Base-by-base conservation (phyloP, 139 green algal genomes). In the Chlorella vulgaris region DNA sequence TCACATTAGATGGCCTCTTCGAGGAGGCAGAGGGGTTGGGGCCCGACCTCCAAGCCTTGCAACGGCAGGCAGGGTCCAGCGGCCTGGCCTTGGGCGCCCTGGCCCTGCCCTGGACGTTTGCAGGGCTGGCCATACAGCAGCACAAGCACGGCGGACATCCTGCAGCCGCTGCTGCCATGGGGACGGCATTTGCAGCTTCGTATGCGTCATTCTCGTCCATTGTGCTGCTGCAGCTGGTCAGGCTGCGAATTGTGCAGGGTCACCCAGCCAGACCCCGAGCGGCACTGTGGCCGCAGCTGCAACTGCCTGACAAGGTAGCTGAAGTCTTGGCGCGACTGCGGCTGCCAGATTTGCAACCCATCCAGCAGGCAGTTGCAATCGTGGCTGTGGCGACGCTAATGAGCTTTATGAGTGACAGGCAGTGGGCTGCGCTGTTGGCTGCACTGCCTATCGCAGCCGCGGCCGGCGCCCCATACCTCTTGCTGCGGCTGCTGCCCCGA, bases 71-170 rank as follows among this genome's bases (percentile, higher is more conserved):
- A 2, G 62, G 10, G 13, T 83, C 78, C 19, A 73, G 22, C 39
- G 78, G 78, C 8, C 67, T 83, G 1, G 63, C 65, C 1, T 6
- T 78, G n/a, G 78, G 78, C 3, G 40, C 65, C 1, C 29, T 83
- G 31, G 43, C 69, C 10, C 42, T 83, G 28, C 78, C 78, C 0
- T 78, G 65, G 43, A 15, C 33, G n/a, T 43, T 69, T 62, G 69
- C 55, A 19, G 74, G 74, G 4, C 38, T 80, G 36, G 36, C 74
- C 15, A 36, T 35, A 19, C 38, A 38, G 74, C 53, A 38, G 35
- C 36, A 7, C 24, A 29, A 31, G 58, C 7, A 36, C 31, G 7
- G 62, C 62, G 6, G 29, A n/a, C n/a, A n/a, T n/a, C 0, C 53
- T 1, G 31, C 21, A 3, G 33, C 36, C 0, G 74, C 18, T 4